Percentiles rank a stretch among this genome's conserved stretches.
These are phyloP conservation scores for Yamadazyma paraphyllophila DNA, from an alignment of 805 yeast species.

Conservation along the genomic window DNA sequence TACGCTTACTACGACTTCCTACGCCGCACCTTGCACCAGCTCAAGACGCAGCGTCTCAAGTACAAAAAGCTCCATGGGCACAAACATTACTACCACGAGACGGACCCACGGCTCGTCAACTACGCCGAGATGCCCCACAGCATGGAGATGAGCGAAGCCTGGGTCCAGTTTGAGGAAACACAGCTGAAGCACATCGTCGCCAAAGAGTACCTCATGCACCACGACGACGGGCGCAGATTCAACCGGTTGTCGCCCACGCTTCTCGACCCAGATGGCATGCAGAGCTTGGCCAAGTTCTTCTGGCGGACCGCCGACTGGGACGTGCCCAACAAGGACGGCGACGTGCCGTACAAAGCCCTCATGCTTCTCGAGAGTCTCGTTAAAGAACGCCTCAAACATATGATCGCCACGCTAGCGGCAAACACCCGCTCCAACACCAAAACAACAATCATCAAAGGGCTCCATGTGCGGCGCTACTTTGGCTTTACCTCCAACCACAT, in stretches of 20 bases:
- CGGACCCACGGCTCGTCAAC: constrained; percentile 21
- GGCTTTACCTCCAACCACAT: neutral
- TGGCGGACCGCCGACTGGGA: neutral
- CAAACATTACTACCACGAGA: neutral
- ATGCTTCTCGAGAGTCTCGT: constrained; percentile 2
- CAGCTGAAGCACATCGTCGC: constrained; percentile 26
- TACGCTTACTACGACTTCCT: constrained; percentile 43
- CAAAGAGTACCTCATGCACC: constrained; percentile 17
- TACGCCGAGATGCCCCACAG: constrained; percentile 52
- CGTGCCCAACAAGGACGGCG: neutral
- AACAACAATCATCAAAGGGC: neutral
- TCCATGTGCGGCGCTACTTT: neutral
- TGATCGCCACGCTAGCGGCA: neutral
- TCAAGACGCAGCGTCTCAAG: constrained; percentile 1
- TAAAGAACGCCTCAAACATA: neutral
- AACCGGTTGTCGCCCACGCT: neutral
- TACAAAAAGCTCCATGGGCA: neutral
- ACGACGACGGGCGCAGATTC: constrained; percentile 16
- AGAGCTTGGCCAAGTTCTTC: constrained; percentile 1
- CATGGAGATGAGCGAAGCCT: constrained; percentile 47
- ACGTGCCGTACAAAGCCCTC: neutral
- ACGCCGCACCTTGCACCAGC: constrained; percentile 20
- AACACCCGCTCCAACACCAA: neutral
- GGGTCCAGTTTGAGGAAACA: constrained; percentile 43
- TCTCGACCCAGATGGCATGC: neutral